Evolutionary conservation across 2,329 filamentous ascomycete genomes (phyloP).

Genomic region (Elsinoe australis): DNA sequence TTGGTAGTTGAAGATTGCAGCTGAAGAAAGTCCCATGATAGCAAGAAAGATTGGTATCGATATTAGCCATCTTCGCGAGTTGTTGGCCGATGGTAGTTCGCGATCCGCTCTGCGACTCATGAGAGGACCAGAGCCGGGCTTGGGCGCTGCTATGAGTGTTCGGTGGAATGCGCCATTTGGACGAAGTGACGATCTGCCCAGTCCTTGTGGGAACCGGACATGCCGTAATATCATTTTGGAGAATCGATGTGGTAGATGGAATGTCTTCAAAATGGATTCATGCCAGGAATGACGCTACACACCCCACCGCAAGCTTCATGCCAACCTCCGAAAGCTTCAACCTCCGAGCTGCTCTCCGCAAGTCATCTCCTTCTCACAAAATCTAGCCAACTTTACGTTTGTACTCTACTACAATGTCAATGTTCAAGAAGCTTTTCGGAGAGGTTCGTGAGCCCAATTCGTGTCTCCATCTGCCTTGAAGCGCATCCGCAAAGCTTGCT

Average conservation of each 20-base stretch:
- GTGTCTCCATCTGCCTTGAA: not conserved
- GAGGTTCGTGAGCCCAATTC: slow-evolving; percentile 39
- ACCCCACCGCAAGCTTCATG: too few relatives aligned
- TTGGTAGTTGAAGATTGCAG: slow-evolving; percentile 99
- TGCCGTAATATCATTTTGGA: slow-evolving; percentile 11
- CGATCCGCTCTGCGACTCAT: slow-evolving; percentile 47
- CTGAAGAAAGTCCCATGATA: slow-evolving; percentile 60
- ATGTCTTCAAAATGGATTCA: too few relatives aligned
- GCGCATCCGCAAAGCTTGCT: not conserved
- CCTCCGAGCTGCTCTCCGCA: not conserved
- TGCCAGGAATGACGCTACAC: too few relatives aligned
- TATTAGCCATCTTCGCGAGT: slow-evolving; percentile 37
- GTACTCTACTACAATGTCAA: slow-evolving; percentile 31
- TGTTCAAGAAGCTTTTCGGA: slow-evolving; percentile 43
- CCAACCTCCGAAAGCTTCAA: slow-evolving; percentile 3
- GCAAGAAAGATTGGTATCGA: slow-evolving; percentile 74
- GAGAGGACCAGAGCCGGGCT: slow-evolving; percentile 44
- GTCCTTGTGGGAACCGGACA: not conserved
- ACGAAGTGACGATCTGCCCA: not conserved
- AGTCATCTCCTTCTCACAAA: not conserved
- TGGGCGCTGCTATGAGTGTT: slow-evolving; percentile 44
- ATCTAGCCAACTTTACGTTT: not conserved
- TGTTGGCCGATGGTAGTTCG: slow-evolving; percentile 41
- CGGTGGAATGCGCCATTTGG: slow-evolving; percentile 25
- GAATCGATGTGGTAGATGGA: not conserved